These are phyloP conservation scores for Candida insectorum DNA, from an alignment of 805 yeast genomes.

Conservation along the genomic window DNA sequence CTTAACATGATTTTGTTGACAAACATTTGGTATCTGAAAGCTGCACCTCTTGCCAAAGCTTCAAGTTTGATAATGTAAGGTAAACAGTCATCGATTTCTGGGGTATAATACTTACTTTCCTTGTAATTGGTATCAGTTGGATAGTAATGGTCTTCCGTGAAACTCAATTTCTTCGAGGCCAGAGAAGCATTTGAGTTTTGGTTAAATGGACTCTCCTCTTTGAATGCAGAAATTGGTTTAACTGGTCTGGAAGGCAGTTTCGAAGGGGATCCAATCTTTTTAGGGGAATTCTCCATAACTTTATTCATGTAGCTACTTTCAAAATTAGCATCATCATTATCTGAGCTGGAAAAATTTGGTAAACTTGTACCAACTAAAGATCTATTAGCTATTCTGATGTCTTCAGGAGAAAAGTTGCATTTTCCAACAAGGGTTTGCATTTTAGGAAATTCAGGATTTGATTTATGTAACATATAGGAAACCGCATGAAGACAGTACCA, in stretches of 20 bases:
- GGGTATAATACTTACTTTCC: constrained; percentile 14
- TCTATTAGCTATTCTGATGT: constrained; percentile 65
- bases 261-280: constrained; percentile 1
- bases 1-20: constrained; percentile 60
- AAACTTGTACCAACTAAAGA: constrained; percentile 63
- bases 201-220: neutral
- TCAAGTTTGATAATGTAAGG: constrained; percentile 52
- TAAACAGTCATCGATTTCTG: constrained; percentile 14
- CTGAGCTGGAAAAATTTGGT: constrained; percentile 66
- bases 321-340: constrained; percentile 19
- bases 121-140: constrained; percentile 6
- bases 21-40: constrained; percentile 59
- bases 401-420: constrained; percentile 62
- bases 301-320: constrained; percentile 22
- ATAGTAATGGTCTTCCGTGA: constrained; percentile 3
- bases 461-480: constrained; percentile 64
- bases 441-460: constrained; percentile 51
- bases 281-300: constrained; percentile 16
- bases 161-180: neutral
- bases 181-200: neutral
- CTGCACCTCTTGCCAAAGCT: constrained; percentile 67
- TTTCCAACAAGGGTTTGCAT: constrained; percentile 63
- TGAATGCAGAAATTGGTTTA: neutral
- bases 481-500: constrained; percentile 90
- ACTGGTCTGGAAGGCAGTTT: neutral